Percentiles rank a stretch among this genome's conserved stretches.
phyloP scores from a whole-genome alignment of 139 green algal genomes.

The Tetraselmis chui region DNA sequence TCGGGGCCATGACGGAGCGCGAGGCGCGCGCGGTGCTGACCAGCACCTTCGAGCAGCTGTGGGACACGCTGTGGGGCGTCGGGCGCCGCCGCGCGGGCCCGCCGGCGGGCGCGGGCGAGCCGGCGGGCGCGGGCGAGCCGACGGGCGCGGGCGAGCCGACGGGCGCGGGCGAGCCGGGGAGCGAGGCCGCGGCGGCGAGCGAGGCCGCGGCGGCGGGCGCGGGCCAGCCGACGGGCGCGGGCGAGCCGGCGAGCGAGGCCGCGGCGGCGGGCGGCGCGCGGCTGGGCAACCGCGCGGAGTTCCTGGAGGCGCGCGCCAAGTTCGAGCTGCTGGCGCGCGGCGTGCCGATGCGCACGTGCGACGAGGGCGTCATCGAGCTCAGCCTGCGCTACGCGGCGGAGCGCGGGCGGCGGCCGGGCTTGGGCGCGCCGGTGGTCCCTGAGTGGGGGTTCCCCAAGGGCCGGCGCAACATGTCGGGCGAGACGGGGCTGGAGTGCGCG shows the following conservation, averaged over 20 bases:
- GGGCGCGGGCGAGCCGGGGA: too few relatives aligned
- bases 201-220: too few relatives aligned
- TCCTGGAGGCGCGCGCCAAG: neutral
- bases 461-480: slow-evolving; percentile 11
- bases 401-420: too few relatives aligned
- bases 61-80: neutral
- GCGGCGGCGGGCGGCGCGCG: too few relatives aligned
- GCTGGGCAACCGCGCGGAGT: neutral
- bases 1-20: slow-evolving; percentile 6
- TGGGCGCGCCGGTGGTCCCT: neutral
- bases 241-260: too few relatives aligned
- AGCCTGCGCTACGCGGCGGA: too few relatives aligned
- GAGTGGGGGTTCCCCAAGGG: slow-evolving; percentile 25
- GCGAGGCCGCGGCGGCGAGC: too few relatives aligned
- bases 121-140: too few relatives aligned
- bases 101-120: too few relatives aligned
- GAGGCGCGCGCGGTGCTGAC: neutral
- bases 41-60: neutral
- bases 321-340: neutral
- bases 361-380: neutral
- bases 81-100: too few relatives aligned
- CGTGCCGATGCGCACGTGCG: neutral
- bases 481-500: slow-evolving; percentile 10
- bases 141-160: too few relatives aligned
- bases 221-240: too few relatives aligned